Conservation (phyloP, 495 filamentous ascomycete genomes). For the Aspergillus incahuasiensis region DNA sequence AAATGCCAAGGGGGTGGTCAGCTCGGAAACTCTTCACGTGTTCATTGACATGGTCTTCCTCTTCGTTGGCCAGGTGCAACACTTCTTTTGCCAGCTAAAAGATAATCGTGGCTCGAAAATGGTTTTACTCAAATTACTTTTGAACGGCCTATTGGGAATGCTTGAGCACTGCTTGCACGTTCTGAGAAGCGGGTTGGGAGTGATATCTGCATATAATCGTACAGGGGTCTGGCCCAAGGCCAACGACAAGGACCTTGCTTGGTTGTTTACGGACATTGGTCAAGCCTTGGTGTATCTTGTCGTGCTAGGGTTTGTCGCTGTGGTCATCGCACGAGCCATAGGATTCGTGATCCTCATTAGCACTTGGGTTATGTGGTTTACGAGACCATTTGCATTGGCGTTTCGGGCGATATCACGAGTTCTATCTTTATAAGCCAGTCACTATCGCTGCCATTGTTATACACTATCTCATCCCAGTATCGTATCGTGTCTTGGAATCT, state of each 20-base stretch:
- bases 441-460: no score
- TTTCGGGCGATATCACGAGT: conserved; percentile 29
- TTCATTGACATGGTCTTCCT: conserved; percentile 32
- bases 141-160: conserved; percentile 32
- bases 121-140: conserved; percentile 20
- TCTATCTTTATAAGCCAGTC: conserved; percentile 22
- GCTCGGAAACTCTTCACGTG: conserved; percentile 25
- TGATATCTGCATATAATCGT: conserved; percentile 29
- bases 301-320: conserved; percentile 30
- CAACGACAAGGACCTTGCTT: conserved; percentile 27
- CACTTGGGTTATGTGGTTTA: conserved; percentile 43
- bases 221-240: conserved; percentile 35
- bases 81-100: conserved; percentile 19
- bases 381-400: conserved; percentile 34
- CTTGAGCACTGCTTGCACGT: conserved; percentile 34
- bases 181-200: conserved; percentile 23
- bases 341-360: conserved; percentile 35
- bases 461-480: no score
- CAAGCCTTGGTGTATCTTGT: conserved; percentile 37
- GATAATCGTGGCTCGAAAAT: conserved; percentile 22
- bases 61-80: conserved; percentile 28
- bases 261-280: conserved; percentile 30
- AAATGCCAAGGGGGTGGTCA: conserved; percentile 12
- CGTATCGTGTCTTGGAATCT: neutral
- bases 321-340: conserved; percentile 30